Conservation (phyloP, 2,329 filamentous ascomycete genomes). For the Pseudocercospora ulei region DNA sequence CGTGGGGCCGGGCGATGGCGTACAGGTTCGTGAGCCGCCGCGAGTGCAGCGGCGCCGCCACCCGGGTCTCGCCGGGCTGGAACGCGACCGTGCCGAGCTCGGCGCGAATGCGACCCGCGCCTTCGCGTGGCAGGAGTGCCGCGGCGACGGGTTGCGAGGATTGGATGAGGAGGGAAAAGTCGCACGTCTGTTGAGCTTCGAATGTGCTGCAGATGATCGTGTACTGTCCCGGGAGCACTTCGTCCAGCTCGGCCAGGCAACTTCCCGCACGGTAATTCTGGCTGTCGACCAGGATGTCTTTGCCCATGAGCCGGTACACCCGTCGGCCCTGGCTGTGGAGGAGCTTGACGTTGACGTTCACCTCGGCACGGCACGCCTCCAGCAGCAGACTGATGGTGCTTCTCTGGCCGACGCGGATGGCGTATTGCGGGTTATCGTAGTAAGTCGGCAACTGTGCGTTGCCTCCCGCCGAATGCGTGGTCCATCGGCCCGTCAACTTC, state of each 20-base stretch:
- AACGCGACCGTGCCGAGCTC: slow-evolving; percentile 49
- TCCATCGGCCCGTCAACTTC: slow-evolving; percentile 62
- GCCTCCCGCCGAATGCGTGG: slow-evolving; percentile 67
- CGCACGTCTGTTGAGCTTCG: slow-evolving; percentile 64
- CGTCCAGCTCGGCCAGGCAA: slow-evolving; percentile 54
- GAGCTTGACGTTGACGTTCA: slow-evolving; percentile 75
- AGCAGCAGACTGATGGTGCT: slow-evolving; percentile 65
- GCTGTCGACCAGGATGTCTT: slow-evolving; percentile 71
- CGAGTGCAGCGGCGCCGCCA: slow-evolving; percentile 46
- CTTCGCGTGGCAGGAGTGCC: slow-evolving; percentile 57
- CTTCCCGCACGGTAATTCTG: slow-evolving; percentile 81
- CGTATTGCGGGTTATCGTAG: slow-evolving; percentile 79
- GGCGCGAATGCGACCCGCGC: slow-evolving; percentile 61
- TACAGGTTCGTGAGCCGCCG: slow-evolving; percentile 42
- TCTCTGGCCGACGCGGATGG: slow-evolving; percentile 48
- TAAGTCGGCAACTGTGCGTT: slow-evolving; percentile 68
- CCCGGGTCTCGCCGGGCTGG: slow-evolving; percentile 42
- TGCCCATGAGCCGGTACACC: slow-evolving; percentile 57
- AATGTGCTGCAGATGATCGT: slow-evolving; percentile 88
- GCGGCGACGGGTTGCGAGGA: slow-evolving; percentile 51
- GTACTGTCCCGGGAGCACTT: slow-evolving; percentile 63
- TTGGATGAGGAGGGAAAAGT: slow-evolving; percentile 66
- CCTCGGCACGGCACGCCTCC: slow-evolving; percentile 54
- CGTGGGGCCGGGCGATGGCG: slow-evolving; percentile 25
- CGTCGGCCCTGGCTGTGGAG: slow-evolving; percentile 67